These are phyloP conservation scores for Fomitiporia mediterranea DNA, from an alignment of 1,284 basidiomycete genomes.

Conservation along the genomic window DNA sequence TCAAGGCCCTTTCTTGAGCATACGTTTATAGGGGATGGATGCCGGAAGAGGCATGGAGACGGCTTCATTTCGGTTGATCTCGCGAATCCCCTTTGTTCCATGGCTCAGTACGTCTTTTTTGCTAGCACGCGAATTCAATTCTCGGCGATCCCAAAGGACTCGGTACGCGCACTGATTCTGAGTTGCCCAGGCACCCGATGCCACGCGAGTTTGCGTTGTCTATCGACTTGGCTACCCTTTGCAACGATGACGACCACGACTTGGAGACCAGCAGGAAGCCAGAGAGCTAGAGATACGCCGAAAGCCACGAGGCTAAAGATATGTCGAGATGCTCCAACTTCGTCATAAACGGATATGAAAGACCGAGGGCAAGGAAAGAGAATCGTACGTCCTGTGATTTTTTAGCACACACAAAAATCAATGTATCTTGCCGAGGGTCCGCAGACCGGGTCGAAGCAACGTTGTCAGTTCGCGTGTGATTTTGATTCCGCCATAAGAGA, in stretches of 20 bases:
- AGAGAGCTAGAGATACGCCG: too few species aligned
- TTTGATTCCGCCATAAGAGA: not conserved
- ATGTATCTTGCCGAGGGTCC: not conserved
- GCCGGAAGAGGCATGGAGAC: constrained; percentile 2
- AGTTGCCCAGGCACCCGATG: constrained; percentile 3
- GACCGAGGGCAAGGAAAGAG: too few species aligned
- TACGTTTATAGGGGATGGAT: constrained; percentile 9
- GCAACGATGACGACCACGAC: not conserved
- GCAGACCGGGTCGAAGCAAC: not conserved
- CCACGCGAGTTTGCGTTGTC: not conserved
- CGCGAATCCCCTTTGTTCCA: constrained; percentile 2
- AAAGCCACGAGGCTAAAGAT: too few species aligned
- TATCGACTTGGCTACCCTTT: not conserved
- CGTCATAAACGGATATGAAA: too few species aligned
- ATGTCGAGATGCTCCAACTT: too few species aligned
- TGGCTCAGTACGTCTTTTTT: too few species aligned
- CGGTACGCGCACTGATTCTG: not conserved
- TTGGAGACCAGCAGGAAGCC: not conserved
- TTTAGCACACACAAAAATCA: too few species aligned
- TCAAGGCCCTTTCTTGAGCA: constrained; percentile 1
- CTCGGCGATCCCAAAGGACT: not conserved
- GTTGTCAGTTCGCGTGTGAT: not conserved
- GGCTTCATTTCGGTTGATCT: constrained; percentile 11
- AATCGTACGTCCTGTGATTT: too few species aligned
- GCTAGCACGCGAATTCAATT: not conserved